phyloP scores from a whole-genome alignment of 306 rosid species.

The Citrullus colocynthis region DNA sequence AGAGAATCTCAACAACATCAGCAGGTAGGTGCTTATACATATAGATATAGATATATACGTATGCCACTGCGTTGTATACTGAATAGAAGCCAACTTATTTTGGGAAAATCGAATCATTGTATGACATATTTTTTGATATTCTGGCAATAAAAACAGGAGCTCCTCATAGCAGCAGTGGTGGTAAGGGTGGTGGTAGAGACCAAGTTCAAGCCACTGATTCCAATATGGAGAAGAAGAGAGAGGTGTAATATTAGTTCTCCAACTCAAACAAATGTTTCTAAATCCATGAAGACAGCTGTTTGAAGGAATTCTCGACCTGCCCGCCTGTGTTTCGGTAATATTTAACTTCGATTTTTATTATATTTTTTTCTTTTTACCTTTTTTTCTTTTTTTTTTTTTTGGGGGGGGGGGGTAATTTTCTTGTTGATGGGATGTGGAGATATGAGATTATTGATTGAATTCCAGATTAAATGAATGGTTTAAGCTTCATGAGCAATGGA shows the following conservation, averaged over 20 bases:
- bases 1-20: slow-evolving; percentile 28
- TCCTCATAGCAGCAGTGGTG: slow-evolving; percentile 39
- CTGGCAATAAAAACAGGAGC: slow-evolving; percentile 31
- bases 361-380: not conserved
- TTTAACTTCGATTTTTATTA: not conserved
- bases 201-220: slow-evolving; percentile 41
- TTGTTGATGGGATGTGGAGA: not conserved
- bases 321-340: not conserved
- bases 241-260: slow-evolving; percentile 20
- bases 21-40: slow-evolving; percentile 29
- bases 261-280: not conserved
- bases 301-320: not conserved
- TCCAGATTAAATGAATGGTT: not conserved
- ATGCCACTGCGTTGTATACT: not conserved
- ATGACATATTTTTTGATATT: slow-evolving; percentile 7
- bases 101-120: not conserved
- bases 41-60: too few species aligned
- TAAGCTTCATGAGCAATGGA: not conserved
- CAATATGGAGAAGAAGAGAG: slow-evolving; percentile 48
- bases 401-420: not conserved
- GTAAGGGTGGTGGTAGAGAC: slow-evolving; percentile 52
- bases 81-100: not conserved
- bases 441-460: not conserved
- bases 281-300: not conserved
- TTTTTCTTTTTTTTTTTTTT: not conserved